Conservation (phyloP, 2,329 filamentous ascomycete genomes). For the Sporothrix luriei region DNA sequence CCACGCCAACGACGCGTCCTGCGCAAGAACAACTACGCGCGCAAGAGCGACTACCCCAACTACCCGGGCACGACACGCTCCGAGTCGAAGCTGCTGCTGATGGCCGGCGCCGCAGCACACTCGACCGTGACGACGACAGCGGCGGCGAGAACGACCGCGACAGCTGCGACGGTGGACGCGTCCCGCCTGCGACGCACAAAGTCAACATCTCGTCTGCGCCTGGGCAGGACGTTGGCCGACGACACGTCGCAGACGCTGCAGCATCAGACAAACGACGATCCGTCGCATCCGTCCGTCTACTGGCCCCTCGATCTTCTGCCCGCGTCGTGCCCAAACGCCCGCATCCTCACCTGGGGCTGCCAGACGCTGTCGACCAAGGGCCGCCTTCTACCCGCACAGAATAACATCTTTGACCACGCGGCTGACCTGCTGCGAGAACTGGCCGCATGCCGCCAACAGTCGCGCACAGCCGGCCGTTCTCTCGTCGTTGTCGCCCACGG, state of each 20-base stretch:
- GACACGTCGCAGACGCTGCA: constrained; percentile 21
- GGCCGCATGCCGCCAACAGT: constrained; percentile 33
- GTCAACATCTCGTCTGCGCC: constrained; percentile 37
- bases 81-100: constrained; percentile 23
- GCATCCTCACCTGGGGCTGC: constrained; percentile 43
- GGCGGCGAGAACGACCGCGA: not conserved
- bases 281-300: constrained; percentile 34
- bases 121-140: not conserved
- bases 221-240: constrained; percentile 21
- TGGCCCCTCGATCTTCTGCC: constrained; percentile 44
- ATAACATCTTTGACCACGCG: constrained; percentile 41
- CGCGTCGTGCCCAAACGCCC: constrained; percentile 39
- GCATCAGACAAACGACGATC: constrained; percentile 4
- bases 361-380: constrained; percentile 38
- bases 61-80: constrained; percentile 26
- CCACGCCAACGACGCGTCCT: constrained; percentile 30
- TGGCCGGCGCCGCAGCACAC: too few relatives aligned
- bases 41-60: not conserved
- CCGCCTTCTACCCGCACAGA: constrained; percentile 39
- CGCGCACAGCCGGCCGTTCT: constrained; percentile 34
- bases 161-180: not conserved
- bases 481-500: constrained; percentile 42
- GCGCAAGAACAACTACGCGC: constrained; percentile 24
- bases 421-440: constrained; percentile 40
- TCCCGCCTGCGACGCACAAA: constrained; percentile 30